A percentile compares a stretch with the other conserved stretches of the same genome.
Conservation (phyloP, 2,329 filamentous ascomycete genomes). For the Epichloe elymi region DNA sequence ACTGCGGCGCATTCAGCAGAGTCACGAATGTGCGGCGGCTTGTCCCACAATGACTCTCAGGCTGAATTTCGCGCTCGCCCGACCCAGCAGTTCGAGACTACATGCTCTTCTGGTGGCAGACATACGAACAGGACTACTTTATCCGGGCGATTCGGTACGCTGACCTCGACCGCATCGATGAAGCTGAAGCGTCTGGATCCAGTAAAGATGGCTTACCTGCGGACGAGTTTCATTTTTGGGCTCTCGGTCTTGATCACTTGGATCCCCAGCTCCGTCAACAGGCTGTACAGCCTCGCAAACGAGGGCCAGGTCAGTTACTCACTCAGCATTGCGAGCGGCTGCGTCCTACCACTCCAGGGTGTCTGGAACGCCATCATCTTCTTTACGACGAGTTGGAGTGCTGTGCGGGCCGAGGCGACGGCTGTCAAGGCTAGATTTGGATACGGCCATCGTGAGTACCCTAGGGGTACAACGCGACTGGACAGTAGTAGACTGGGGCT, state of each 20-base stretch:
- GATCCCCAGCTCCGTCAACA: slow-evolving; percentile 58
- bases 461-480: slow-evolving; percentile 11
- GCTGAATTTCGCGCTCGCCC: neutral
- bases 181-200: slow-evolving; percentile 31
- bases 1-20: slow-evolving; percentile 5
- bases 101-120: slow-evolving; percentile 16
- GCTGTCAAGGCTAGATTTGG: slow-evolving; percentile 8
- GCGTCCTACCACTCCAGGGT: slow-evolving; percentile 65
- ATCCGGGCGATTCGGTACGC: slow-evolving; percentile 11
- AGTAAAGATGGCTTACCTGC: slow-evolving; percentile 45
- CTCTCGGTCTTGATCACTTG: slow-evolving; percentile 46
- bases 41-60: slow-evolving; percentile 9
- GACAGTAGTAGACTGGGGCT: slow-evolving; percentile 15
- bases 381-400: slow-evolving; percentile 47
- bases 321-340: slow-evolving; percentile 54
- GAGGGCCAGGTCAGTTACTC: slow-evolving; percentile 38
- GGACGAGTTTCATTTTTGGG: slow-evolving; percentile 45
- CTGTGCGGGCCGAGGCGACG: slow-evolving; percentile 15
- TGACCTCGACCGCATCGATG: slow-evolving; percentile 17
- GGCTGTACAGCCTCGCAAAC: slow-evolving; percentile 52
- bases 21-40: slow-evolving; percentile 7
- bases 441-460: slow-evolving; percentile 2
- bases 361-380: slow-evolving; percentile 74
- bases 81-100: slow-evolving; percentile 16
- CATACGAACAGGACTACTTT: slow-evolving; percentile 7